Evolutionary conservation across 768 basidiomycete genomes (phyloP).

Genomic region (Boletellus sp.): DNA sequence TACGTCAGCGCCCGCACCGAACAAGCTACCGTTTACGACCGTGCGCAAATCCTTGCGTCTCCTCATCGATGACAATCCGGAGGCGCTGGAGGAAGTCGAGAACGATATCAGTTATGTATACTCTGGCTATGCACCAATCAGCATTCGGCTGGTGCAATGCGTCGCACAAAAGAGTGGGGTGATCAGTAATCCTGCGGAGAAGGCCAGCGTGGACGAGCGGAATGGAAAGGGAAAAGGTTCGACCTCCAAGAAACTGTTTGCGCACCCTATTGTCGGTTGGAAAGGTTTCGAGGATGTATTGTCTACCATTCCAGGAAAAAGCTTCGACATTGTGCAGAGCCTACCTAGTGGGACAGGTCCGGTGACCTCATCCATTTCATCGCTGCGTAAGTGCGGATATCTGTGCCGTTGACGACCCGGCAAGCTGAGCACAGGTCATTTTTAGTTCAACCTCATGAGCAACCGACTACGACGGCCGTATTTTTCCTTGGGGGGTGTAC

Average conservation of each 20-base stretch:
- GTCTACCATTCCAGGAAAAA: conserved; percentile 76
- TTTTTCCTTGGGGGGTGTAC: conserved; percentile 98
- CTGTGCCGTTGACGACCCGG: not conserved
- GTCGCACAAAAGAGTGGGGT: conserved; percentile 89
- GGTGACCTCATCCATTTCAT: conserved; percentile 26
- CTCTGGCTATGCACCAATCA: conserved; percentile 95
- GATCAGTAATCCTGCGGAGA: conserved; percentile 71
- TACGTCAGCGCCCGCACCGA: conserved; percentile 39
- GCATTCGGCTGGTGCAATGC: conserved; percentile 88
- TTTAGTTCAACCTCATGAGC: conserved; percentile 50
- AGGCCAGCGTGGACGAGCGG: conserved; percentile 38
- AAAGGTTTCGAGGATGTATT: conserved; percentile 95
- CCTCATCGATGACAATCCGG: conserved; percentile 84
- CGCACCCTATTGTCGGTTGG: conserved; percentile 94
- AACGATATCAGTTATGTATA: conserved; percentile 96
- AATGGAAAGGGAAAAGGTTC: conserved; percentile 38
- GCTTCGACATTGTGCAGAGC: conserved; percentile 71
- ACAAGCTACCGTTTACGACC: conserved; percentile 67
- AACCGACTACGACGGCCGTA: conserved; percentile 79
- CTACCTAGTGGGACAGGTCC: conserved; percentile 27
- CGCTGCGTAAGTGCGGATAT: conserved; percentile 33
- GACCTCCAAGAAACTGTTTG: conserved; percentile 57
- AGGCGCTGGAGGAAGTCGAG: conserved; percentile 76
- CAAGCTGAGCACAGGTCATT: not conserved
- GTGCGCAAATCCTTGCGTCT: conserved; percentile 84